Percentiles rank a stretch among this genome's conserved stretches.
Conservation (phyloP, 2,329 filamentous ascomycete species). For the Triangularia verruculosa region DNA sequence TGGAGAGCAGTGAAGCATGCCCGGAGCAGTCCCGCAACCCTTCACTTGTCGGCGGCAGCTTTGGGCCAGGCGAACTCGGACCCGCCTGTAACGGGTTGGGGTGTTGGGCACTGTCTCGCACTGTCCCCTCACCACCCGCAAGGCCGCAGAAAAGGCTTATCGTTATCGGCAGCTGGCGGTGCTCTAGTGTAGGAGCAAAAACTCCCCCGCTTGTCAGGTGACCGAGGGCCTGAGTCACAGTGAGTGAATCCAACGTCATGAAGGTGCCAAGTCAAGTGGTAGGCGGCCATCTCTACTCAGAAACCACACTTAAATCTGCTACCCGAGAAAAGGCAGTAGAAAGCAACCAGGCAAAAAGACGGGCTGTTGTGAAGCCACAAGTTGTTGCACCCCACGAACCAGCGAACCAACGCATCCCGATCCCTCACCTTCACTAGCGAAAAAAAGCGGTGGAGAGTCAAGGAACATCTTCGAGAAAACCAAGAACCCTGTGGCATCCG, state of each 20-base stretch:
- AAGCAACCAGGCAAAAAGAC: background rate
- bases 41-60: background rate
- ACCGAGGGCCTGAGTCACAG: constrained; percentile 27
- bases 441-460: constrained; percentile 23
- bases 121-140: background rate
- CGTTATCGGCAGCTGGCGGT: background rate
- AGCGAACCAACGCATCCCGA: background rate
- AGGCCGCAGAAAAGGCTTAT: background rate
- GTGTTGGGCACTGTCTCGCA: background rate
- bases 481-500: constrained; percentile 6
- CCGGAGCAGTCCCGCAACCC: background rate
- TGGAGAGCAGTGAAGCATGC: background rate
- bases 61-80: no score
- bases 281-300: constrained; percentile 5
- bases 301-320: constrained; percentile 1
- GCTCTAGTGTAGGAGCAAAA: background rate
- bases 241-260: constrained; percentile 23
- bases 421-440: constrained; percentile 2
- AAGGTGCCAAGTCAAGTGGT: background rate
- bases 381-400: background rate
- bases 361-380: background rate
- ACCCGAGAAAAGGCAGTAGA: background rate
- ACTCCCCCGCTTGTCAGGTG: constrained; percentile 28
- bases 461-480: constrained; percentile 11
- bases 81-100: background rate